phyloP scores from a whole-genome alignment of 768 basidiomycete genomes.

The Leucosporidium yakuticum region DNA sequence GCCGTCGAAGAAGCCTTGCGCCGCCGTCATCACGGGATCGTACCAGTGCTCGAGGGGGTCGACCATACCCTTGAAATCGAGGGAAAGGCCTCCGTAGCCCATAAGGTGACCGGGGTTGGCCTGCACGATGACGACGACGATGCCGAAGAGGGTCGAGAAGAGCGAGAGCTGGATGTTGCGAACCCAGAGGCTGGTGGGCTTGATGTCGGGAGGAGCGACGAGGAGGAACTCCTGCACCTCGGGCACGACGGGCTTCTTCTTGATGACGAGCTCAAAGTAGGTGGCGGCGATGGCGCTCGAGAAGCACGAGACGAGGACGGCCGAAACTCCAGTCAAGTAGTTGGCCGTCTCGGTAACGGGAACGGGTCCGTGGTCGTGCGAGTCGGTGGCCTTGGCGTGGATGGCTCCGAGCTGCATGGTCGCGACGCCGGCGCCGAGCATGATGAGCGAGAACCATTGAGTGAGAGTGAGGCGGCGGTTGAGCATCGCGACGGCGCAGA shows the following conservation, averaged over 20 bases:
- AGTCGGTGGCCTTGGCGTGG: conserved; percentile 16
- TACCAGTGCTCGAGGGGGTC: conserved; percentile 34
- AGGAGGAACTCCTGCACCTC: conserved; percentile 16
- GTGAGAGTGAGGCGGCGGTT: conserved; percentile 17
- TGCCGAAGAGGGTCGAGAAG: conserved; percentile 26
- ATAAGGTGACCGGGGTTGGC: conserved; percentile 26
- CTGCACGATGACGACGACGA: conserved; percentile 26
- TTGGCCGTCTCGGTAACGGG: conserved; percentile 8
- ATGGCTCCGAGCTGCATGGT: conserved; percentile 33
- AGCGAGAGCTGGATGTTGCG: conserved; percentile 34
- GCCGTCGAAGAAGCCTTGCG: conserved; percentile 30
- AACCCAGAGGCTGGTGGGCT: conserved; percentile 31
- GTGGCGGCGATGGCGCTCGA: conserved; percentile 33
- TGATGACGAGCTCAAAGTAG: conserved; percentile 34
- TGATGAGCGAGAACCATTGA: conserved; percentile 30
- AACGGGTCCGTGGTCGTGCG: conserved; percentile 16
- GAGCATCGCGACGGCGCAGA: conserved; percentile 31
- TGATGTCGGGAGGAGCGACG: conserved; percentile 23
- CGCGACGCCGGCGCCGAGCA: conserved; percentile 30
- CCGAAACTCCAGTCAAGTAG: conserved; percentile 25
- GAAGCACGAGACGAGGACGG: conserved; percentile 32
- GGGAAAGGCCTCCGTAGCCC: conserved; percentile 23
- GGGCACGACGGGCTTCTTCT: conserved; percentile 15
- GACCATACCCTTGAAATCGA: conserved; percentile 24
- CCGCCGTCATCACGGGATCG: conserved; percentile 22